A percentile compares a stretch with the other conserved stretches of the same genome.
phyloP scores from a whole-genome alignment of 2,329 filamentous ascomycete species.

The Fusarium sp. region DNA sequence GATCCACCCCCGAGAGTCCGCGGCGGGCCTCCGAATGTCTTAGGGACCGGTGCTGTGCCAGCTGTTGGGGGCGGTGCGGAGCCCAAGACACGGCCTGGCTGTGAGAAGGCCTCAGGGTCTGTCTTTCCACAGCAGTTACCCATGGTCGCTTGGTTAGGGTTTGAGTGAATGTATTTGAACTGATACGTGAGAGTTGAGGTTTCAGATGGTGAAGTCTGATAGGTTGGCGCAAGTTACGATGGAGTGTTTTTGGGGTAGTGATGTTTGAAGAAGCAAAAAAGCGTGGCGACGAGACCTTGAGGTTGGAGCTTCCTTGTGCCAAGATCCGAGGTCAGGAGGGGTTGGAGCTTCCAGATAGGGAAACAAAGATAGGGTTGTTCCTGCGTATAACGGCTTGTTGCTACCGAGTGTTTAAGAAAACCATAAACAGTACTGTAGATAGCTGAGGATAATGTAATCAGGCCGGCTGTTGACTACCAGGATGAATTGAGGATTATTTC shows the following conservation, averaged over 20 bases:
- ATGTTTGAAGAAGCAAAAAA: neutral
- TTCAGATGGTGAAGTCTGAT: neutral
- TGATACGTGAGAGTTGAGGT: neutral
- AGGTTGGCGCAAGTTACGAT: neutral
- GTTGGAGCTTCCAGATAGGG: constrained; percentile 2
- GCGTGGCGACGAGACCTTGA: constrained; percentile 21
- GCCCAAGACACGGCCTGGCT: constrained; percentile 79
- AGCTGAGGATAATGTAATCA: neutral
- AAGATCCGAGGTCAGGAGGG: constrained; percentile 35
- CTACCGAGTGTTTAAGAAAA: neutral
- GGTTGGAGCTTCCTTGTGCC: constrained; percentile 25
- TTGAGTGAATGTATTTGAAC: neutral
- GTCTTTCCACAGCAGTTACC: constrained; percentile 89
- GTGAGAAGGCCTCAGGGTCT: constrained; percentile 75
- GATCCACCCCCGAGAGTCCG: constrained; percentile 73
- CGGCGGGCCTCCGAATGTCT: constrained; percentile 66
- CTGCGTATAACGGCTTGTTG: neutral
- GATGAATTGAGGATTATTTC: neutral
- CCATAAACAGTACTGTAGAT: neutral
- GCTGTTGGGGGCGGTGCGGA: constrained; percentile 61
- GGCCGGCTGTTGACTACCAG: neutral
- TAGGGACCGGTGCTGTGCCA: constrained; percentile 65
- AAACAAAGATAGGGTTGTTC: neutral
- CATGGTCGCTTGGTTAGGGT: constrained; percentile 66
- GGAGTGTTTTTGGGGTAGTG: neutral